Conservation (phyloP, 1,139 yeast species). For the Yamadazyma triangularis region DNA sequence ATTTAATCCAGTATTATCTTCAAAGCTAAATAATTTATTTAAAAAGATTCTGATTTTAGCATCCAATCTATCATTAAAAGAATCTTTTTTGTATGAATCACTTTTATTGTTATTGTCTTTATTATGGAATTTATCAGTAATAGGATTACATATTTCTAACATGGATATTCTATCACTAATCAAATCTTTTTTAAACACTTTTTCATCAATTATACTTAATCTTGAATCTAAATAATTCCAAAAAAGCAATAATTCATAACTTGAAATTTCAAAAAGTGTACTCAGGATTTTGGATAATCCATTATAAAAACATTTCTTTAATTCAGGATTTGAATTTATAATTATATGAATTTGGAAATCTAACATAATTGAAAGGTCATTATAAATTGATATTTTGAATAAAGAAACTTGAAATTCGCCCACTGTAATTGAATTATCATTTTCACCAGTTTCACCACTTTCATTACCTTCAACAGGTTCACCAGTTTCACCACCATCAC, state of each 20-base stretch:
- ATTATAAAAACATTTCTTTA: conserved; percentile 22
- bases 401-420: neutral
- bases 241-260: conserved; percentile 20
- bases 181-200: conserved; percentile 23
- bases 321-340: conserved; percentile 4
- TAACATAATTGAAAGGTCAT: conserved; percentile 16
- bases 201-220: conserved; percentile 13
- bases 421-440: neutral
- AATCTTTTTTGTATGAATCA: conserved; percentile 33
- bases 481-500: no score
- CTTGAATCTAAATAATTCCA: conserved; percentile 40
- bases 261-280: conserved; percentile 15
- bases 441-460: neutral
- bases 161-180: conserved; percentile 37
- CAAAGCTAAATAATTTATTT: conserved; percentile 31
- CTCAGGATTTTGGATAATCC: conserved; percentile 18
- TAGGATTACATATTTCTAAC: conserved; percentile 34
- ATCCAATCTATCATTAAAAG: conserved; percentile 36
- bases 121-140: conserved; percentile 28
- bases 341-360: conserved; percentile 21
- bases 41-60: conserved; percentile 33
- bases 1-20: conserved; percentile 45
- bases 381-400: conserved; percentile 7
- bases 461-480: neutral
- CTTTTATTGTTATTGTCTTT: conserved; percentile 15